Conservation (phyloP, 176 grass and related monocot genomes). For the Melocanna baccifera region DNA sequence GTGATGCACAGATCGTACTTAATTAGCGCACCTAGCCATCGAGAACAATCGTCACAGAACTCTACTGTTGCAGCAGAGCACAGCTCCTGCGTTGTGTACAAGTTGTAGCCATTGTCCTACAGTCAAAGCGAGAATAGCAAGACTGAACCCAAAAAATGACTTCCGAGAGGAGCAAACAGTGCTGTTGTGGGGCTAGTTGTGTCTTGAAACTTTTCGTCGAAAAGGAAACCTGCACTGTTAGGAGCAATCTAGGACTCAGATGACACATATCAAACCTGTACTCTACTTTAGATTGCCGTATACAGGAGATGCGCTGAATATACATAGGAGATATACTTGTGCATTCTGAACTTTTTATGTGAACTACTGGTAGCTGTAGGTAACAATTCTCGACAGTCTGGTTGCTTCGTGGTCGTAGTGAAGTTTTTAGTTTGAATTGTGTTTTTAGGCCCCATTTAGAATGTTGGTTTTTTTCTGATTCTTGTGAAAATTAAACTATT, state of each 20-base stretch:
- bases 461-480: too few relatives aligned
- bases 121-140: slow-evolving; percentile 3
- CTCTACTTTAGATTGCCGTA: too few relatives aligned
- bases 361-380: too few relatives aligned
- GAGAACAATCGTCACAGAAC: background rate
- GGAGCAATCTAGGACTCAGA: background rate
- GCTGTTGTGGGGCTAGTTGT: background rate
- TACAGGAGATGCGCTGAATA: too few relatives aligned
- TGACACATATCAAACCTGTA: too few relatives aligned
- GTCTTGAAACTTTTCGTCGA: background rate
- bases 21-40: background rate
- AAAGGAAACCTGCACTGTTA: background rate
- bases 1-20: background rate
- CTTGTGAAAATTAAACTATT: too few relatives aligned
- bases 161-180: background rate
- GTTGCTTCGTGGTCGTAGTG: too few relatives aligned
- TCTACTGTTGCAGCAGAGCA: background rate
- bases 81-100: background rate
- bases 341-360: too few relatives aligned
- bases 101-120: background rate
- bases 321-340: too few relatives aligned
- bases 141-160: background rate
- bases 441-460: too few relatives aligned
- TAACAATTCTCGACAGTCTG: too few relatives aligned
- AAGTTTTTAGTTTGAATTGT: too few relatives aligned